Conservation (phyloP, 495 filamentous ascomycete species). For the Xylaria cubensis region DNA sequence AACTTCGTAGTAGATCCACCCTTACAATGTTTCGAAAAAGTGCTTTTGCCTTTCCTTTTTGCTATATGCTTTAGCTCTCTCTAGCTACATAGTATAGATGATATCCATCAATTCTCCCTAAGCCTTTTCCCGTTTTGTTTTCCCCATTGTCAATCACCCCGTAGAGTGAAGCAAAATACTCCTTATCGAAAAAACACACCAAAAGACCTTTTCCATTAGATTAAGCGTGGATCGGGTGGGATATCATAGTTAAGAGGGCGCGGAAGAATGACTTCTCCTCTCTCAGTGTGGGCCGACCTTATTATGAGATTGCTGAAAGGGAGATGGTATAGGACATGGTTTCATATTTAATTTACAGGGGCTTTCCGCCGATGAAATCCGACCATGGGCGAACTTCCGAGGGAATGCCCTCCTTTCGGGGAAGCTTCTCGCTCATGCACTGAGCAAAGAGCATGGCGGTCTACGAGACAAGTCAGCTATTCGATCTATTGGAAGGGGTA, state of each 20-base stretch:
- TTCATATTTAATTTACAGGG: slow-evolving; percentile 65
- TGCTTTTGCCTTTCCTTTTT: neutral
- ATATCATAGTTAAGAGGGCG: neutral
- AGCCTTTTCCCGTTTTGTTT: slow-evolving; percentile 1
- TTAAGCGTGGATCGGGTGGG: neutral
- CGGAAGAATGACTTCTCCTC: slow-evolving; percentile 19
- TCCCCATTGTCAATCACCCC: neutral
- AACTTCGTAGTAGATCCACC: neutral
- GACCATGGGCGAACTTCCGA: slow-evolving; percentile 92
- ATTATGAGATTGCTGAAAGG: neutral
- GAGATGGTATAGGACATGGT: neutral
- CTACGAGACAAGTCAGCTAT: slow-evolving; percentile 54
- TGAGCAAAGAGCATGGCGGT: slow-evolving; percentile 94
- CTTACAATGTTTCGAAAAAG: neutral
- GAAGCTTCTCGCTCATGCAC: slow-evolving; percentile 95
- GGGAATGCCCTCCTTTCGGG: slow-evolving; percentile 80
- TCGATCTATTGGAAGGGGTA: slow-evolving; percentile 29
- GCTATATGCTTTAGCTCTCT: neutral
- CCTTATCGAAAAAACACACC: slow-evolving; percentile 4
- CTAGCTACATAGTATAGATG: neutral
- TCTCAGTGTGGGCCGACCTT: neutral
- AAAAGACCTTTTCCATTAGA: neutral
- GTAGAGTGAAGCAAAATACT: slow-evolving; percentile 23
- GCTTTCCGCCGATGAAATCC: slow-evolving; percentile 90
- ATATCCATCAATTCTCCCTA: neutral